Evolutionary conservation across 2,329 filamentous ascomycete species (phyloP).

Genomic region (Samsoniella hepiali): DNA sequence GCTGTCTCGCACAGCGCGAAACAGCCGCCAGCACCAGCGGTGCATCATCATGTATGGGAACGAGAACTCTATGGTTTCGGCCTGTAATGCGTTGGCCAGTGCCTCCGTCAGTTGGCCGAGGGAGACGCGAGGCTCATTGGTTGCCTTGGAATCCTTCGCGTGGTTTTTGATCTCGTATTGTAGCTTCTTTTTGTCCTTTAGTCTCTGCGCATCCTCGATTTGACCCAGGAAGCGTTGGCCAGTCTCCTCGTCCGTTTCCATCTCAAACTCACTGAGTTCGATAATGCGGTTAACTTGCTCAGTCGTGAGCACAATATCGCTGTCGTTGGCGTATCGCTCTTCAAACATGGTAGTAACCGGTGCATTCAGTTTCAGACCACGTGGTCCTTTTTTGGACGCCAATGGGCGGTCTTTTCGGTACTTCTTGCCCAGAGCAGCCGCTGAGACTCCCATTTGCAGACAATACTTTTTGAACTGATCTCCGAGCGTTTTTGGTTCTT

Average conservation of each 20-base stretch:
- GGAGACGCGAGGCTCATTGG: background rate
- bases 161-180: background rate
- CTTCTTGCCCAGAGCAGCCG: background rate
- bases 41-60: constrained; percentile 7
- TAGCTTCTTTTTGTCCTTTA: background rate
- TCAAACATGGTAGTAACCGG: background rate
- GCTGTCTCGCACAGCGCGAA: background rate
- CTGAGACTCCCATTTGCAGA: constrained; percentile 3
- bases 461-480: constrained; percentile 4
- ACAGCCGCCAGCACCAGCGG: background rate
- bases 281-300: background rate
- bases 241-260: background rate
- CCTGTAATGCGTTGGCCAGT: background rate
- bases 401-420: background rate
- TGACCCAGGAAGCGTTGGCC: background rate
- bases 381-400: background rate
- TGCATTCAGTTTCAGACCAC: background rate
- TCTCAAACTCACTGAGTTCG: background rate
- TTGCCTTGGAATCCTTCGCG: background rate
- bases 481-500: background rate
- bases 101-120: background rate
- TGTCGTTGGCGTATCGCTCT: background rate
- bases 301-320: background rate
- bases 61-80: background rate
- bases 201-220: background rate